Evolutionary conservation across 164 flowering plant genomes (phyloP).

Genomic region (Berberis vulgaris): DNA sequence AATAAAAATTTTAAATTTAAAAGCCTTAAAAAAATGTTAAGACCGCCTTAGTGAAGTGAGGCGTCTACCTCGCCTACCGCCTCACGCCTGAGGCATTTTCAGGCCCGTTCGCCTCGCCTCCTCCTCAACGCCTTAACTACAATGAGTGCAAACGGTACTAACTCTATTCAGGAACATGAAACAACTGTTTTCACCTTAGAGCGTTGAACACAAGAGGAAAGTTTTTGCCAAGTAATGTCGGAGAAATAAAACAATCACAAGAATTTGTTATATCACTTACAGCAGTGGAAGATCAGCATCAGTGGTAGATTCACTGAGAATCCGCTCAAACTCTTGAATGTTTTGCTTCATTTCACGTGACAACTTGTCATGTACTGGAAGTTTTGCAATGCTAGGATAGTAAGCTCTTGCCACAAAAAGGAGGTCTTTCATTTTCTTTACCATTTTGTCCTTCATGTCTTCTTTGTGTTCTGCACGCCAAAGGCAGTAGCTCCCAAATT

Average conservation of each 20-base stretch:
- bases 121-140: too few species aligned
- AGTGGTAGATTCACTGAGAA: slow-evolving; percentile 67
- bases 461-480: slow-evolving; percentile 76
- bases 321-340: slow-evolving; percentile 89
- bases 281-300: slow-evolving; percentile 81
- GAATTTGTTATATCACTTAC: slow-evolving; percentile 39
- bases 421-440: slow-evolving; percentile 80
- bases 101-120: too few species aligned
- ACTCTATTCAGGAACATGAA: too few species aligned
- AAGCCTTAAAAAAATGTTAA: too few species aligned
- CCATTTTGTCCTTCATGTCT: slow-evolving; percentile 64
- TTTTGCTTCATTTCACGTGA: slow-evolving; percentile 73
- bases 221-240: too few species aligned
- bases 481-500: slow-evolving; percentile 88
- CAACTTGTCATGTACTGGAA: slow-evolving; percentile 55
- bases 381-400: slow-evolving; percentile 88
- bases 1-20: too few species aligned
- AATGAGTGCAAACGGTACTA: too few species aligned
- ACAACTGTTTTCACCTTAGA: too few species aligned
- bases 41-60: too few species aligned
- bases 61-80: too few species aligned
- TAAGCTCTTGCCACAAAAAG: slow-evolving; percentile 93
- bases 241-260: not conserved
- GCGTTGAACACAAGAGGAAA: too few species aligned
- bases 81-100: too few species aligned